Base-by-base conservation (phyloP, 2,329 filamentous ascomycete genomes). In the Aquanectria penicillioides region DNA sequence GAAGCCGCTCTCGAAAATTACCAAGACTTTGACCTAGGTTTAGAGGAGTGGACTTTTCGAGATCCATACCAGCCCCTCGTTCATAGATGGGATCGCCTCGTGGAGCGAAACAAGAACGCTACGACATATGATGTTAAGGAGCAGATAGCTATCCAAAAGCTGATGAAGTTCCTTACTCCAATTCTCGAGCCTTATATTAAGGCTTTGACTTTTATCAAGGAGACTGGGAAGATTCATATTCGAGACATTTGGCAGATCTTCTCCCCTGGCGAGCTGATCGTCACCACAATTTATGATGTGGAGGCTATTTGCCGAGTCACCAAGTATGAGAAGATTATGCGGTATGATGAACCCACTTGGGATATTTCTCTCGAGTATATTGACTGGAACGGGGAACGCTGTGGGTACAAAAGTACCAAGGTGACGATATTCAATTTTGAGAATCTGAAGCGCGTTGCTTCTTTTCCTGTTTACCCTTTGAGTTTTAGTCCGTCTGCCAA, bases 171-270 rank as follows among this genome's bases (percentile, higher is more conserved):
- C 46, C 64, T 77, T 5, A 48, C 57, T 1, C 74, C 74, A 4
- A 68, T 76, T 6, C 23, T 78, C 4, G 62, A 62, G 7, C 49
- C 65, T 0, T 70, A 67, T 2, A 55, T 77, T 10, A 37, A 65
- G 2, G 66, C 69, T 2, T 63, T 73, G 3, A 56, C 59, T 2
- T 56, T 68, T 17, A 74, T 67, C 6, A 65, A 59, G 13, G 49
- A 67, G 44, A 72, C 74, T 2, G 72, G 73, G 9, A 74, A 68
- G 23, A 59, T 77, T 29, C 48, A 26, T 12, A 76, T 71, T 37
- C 18, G 64, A 0, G 65, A 73, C 23, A 51, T 76, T 5, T 77
- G 74, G 73, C 72, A 76, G 44, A 71, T 77, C 44, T 77, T 76
- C 49, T 58, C 73, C 0, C 74, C 74, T 0, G 61, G 69, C 4